These are phyloP conservation scores for Pseudonitzschia multiseries DNA, from an alignment of 108 stramenopile genomes.

Conservation along the genomic window DNA sequence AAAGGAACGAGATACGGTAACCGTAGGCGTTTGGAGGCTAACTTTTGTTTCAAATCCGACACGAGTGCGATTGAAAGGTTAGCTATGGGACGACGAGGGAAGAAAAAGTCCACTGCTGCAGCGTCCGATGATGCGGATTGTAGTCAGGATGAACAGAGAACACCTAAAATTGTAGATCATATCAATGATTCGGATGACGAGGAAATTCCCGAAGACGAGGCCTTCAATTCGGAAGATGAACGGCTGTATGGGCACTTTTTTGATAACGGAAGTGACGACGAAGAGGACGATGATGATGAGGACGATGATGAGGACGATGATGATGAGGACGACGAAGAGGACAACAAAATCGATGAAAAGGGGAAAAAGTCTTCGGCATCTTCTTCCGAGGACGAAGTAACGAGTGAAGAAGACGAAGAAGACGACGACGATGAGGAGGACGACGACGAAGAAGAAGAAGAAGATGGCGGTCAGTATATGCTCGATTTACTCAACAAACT, in stretches of 20 bases:
- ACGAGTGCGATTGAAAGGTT: not conserved
- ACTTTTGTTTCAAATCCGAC: not conserved
- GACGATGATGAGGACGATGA: too few species aligned
- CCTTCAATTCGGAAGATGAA: slow-evolving; percentile 90
- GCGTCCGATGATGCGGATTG: not conserved
- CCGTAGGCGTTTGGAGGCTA: not conserved
- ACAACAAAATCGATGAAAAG: slow-evolving; percentile 24
- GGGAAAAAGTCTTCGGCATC: slow-evolving; percentile 41
- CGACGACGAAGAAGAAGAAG: slow-evolving; percentile 76
- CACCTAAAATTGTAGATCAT: slow-evolving; percentile 43
- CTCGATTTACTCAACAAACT: slow-evolving; percentile 76
- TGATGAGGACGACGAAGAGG: slow-evolving; percentile 34
- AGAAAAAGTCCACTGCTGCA: slow-evolving; percentile 7
- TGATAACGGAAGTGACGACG: slow-evolving; percentile 20
- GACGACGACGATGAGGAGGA: slow-evolving; percentile 70
- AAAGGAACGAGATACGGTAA: too few species aligned
- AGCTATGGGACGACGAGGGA: slow-evolving; percentile 24
- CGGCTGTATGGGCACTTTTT: slow-evolving; percentile 75
- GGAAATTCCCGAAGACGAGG: slow-evolving; percentile 80
- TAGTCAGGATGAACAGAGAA: slow-evolving; percentile 5
- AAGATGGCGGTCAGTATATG: slow-evolving; percentile 88
- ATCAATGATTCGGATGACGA: slow-evolving; percentile 70
- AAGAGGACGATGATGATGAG: slow-evolving; percentile 31
- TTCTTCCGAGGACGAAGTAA: slow-evolving; percentile 47
- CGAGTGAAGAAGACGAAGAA: slow-evolving; percentile 41